These are phyloP conservation scores for Clitopilus hobsonii DNA, from an alignment of 768 basidiomycete species.

Conservation along the genomic window DNA sequence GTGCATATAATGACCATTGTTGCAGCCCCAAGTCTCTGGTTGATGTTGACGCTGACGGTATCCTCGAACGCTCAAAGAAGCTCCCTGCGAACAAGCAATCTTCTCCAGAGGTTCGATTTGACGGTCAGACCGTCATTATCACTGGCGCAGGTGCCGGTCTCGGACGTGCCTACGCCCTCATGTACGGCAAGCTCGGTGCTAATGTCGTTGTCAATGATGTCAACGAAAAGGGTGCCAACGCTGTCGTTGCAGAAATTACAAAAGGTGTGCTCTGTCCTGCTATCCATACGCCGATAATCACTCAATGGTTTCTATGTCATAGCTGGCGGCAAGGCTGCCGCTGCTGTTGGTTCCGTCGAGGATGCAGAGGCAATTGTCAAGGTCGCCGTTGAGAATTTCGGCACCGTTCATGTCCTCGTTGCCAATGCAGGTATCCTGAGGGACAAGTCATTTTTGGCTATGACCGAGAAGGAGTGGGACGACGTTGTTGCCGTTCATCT, in stretches of 20 bases:
- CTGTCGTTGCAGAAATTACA: constrained; percentile 84
- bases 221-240: constrained; percentile 75
- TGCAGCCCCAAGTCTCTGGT: constrained; percentile 58
- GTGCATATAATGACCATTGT: constrained; percentile 10
- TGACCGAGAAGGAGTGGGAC: constrained; percentile 95
- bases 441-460: constrained; percentile 87
- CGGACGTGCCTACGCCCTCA: constrained; percentile 85
- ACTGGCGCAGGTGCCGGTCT: constrained; percentile 96
- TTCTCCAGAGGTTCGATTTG: constrained; percentile 69
- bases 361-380: constrained; percentile 90
- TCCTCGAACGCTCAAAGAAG: constrained; percentile 60
- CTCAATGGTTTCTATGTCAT: background rate
- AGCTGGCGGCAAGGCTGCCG: constrained; percentile 88
- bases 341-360: constrained; percentile 84
- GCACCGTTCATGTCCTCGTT: constrained; percentile 80
- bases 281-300: background rate
- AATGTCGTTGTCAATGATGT: constrained; percentile 97
- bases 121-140: constrained; percentile 87
- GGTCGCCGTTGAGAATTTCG: constrained; percentile 81
- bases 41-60: constrained; percentile 56
- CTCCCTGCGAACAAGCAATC: constrained; percentile 67
- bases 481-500: constrained; percentile 85
- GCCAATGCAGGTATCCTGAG: constrained; percentile 94
- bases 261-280: constrained; percentile 46
- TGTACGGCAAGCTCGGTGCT: constrained; percentile 91